Percentiles rank a stretch among this genome's conserved stretches.
These are phyloP conservation scores for Pholiota conissans DNA, from an alignment of 768 basidiomycete genomes.

Conservation along the genomic window DNA sequence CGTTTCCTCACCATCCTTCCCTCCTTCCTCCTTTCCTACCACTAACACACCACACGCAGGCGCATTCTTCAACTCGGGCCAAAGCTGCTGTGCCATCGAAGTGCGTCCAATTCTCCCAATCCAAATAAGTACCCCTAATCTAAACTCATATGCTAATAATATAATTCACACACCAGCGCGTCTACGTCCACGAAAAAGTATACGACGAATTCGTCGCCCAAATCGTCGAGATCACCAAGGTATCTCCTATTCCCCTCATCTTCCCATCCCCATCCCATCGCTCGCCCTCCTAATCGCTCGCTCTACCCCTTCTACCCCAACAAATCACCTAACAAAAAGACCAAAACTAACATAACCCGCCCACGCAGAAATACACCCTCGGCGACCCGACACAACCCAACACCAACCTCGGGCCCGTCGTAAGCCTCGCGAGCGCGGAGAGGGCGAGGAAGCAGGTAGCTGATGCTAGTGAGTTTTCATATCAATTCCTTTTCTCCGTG, in stretches of 20 bases:
- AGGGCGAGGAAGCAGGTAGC: conserved; percentile 84
- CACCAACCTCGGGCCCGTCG: conserved; percentile 90
- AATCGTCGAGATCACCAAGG: conserved; percentile 76
- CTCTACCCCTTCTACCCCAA: no score
- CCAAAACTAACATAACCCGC: no score
- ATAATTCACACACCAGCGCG: conserved; percentile 49
- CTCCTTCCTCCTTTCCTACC: no score
- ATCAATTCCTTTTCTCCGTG: background rate
- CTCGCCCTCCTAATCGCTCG: no score
- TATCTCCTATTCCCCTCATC: conserved; percentile 24
- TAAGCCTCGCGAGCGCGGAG: conserved; percentile 83
- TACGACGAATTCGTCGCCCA: conserved; percentile 79
- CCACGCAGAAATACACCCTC: conserved; percentile 73
- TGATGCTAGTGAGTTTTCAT: conserved; percentile 65
- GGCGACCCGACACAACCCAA: conserved; percentile 78
- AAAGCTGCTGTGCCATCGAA: conserved; percentile 95
- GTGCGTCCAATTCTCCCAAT: no score
- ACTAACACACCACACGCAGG: no score
- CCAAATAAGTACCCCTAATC: no score
- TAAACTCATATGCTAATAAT: background rate
- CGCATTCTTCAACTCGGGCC: conserved; percentile 95
- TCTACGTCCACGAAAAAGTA: conserved; percentile 88
- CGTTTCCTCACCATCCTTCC: no score
- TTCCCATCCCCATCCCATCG: no score
- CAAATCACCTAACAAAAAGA: no score